Percentiles rank a stretch among this genome's conserved stretches.
Evolutionary conservation across 2,329 filamentous ascomycete genomes (phyloP).

Genomic region (Magnaporthiopsis poae): DNA sequence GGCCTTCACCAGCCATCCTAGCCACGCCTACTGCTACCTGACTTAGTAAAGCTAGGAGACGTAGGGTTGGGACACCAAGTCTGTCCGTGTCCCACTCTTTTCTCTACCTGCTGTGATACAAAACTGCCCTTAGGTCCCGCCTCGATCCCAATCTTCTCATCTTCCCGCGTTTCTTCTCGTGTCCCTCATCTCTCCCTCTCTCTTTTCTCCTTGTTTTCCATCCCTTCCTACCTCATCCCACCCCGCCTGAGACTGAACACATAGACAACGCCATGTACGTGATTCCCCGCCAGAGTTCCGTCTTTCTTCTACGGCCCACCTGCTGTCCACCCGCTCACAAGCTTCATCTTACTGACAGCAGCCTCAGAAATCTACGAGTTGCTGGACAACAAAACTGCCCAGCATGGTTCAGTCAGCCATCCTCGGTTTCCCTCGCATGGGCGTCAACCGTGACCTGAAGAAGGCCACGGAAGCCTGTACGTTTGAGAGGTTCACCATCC

Average conservation of each 20-base stretch:
- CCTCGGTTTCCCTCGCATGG: constrained; percentile 98
- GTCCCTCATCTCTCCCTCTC: constrained; percentile 3
- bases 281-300: too few relatives aligned
- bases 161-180: background rate
- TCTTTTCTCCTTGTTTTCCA: background rate
- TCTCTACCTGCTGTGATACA: background rate
- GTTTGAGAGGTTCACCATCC: constrained; percentile 28
- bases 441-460: constrained; percentile 96
- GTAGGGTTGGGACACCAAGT: too few relatives aligned
- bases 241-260: background rate
- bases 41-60: too few relatives aligned
- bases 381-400: constrained; percentile 17
- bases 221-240: constrained; percentile 3
- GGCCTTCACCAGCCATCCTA: background rate
- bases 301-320: background rate
- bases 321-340: background rate
- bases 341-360: background rate
- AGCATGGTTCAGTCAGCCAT: constrained; percentile 63
- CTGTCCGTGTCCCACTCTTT: background rate
- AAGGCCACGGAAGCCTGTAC: constrained; percentile 93
- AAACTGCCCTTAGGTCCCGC: background rate
- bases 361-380: background rate
- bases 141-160: background rate
- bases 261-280: background rate
- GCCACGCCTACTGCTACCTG: background rate